phyloP scores from a whole-genome alignment of 352 stramenopile genomes.

The Plasmopara halstedii region DNA sequence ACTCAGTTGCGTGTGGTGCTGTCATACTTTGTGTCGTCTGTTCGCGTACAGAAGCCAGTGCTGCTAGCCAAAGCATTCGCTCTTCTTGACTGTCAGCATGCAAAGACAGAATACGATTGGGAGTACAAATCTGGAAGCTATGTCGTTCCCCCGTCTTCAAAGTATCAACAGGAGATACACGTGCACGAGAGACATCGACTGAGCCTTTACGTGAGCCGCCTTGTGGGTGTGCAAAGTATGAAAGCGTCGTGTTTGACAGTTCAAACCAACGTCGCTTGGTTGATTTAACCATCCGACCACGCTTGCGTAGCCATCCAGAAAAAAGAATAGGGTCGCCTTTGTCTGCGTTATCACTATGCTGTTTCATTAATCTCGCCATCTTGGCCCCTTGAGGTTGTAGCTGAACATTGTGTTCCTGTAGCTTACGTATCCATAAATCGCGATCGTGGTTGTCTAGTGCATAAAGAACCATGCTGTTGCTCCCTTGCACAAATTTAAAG shows the following conservation, averaged over 20 bases:
- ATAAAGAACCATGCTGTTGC: slow-evolving; percentile 75
- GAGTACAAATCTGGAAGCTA: slow-evolving; percentile 68
- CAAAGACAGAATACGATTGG: slow-evolving; percentile 53
- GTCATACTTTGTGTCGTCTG: slow-evolving; percentile 13
- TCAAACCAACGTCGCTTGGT: slow-evolving; percentile 86
- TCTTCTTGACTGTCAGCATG: slow-evolving; percentile 84
- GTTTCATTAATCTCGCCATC: slow-evolving; percentile 50
- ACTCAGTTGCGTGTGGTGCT: slow-evolving; percentile 15
- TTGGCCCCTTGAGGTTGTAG: slow-evolving; percentile 45
- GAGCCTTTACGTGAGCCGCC: slow-evolving; percentile 65
- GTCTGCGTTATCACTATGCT: slow-evolving; percentile 39
- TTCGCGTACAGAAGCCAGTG: slow-evolving; percentile 52
- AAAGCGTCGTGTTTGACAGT: slow-evolving; percentile 53
- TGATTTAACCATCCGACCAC: slow-evolving; percentile 75
- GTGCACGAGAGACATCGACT: slow-evolving; percentile 48
- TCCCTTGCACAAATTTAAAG: slow-evolving; percentile 67
- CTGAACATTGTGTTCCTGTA: slow-evolving; percentile 65
- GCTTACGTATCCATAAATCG: slow-evolving; percentile 77
- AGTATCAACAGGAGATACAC: slow-evolving; percentile 59
- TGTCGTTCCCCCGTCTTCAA: slow-evolving; percentile 76
- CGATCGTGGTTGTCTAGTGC: slow-evolving; percentile 65
- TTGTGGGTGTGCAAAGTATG: slow-evolving; percentile 75
- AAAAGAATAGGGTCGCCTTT: slow-evolving; percentile 52
- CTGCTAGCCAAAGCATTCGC: slow-evolving; percentile 67
- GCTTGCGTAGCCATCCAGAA: slow-evolving; percentile 79